A percentile compares a stretch with the other conserved stretches of the same genome.
These are phyloP conservation scores for Globisporangium barbulae DNA, from an alignment of 352 stramenopile species.

Conservation along the genomic window DNA sequence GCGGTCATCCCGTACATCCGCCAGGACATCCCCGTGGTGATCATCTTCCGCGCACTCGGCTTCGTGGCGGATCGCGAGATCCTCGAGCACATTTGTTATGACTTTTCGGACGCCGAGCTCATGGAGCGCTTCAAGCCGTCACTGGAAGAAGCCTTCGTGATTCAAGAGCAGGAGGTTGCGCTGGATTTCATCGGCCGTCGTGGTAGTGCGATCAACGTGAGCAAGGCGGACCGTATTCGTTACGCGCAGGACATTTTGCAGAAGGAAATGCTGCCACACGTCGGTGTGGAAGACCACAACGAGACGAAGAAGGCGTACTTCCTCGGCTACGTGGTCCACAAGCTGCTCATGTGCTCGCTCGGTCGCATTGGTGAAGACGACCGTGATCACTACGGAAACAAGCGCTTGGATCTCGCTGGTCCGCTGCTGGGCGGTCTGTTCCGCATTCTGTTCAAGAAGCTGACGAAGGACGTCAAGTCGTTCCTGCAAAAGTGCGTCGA, in stretches of 20 bases:
- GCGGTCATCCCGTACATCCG: constrained; percentile 98
- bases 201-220: constrained; percentile 94
- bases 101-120: constrained; percentile 98
- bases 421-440: constrained; percentile 97
- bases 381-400: constrained; percentile 99
- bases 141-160: constrained; percentile 98
- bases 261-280: constrained; percentile 99
- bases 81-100: constrained; percentile 98
- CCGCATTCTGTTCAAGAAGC: constrained; percentile 97
- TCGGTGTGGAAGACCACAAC: constrained; percentile 97
- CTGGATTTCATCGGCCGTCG: constrained; percentile 99
- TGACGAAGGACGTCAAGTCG: constrained; percentile 98
- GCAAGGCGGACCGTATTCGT: constrained; percentile 96
- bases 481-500: constrained; percentile 91
- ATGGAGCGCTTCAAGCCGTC: constrained; percentile 99
- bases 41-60: constrained; percentile 99
- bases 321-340: constrained; percentile 99
- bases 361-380: constrained; percentile 98
- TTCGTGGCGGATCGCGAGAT: constrained; percentile 97
- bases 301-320: constrained; percentile 98
- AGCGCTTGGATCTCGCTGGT: constrained; percentile 98
- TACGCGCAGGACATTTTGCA: constrained; percentile 99
- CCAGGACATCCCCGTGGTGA: constrained; percentile 98
- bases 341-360: constrained; percentile 98
- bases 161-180: constrained; percentile 97